A percentile compares a stretch with the other conserved stretches of the same genome.
phyloP scores from a whole-genome alignment of 305 asterid species.

The Fraxinus sp. region DNA sequence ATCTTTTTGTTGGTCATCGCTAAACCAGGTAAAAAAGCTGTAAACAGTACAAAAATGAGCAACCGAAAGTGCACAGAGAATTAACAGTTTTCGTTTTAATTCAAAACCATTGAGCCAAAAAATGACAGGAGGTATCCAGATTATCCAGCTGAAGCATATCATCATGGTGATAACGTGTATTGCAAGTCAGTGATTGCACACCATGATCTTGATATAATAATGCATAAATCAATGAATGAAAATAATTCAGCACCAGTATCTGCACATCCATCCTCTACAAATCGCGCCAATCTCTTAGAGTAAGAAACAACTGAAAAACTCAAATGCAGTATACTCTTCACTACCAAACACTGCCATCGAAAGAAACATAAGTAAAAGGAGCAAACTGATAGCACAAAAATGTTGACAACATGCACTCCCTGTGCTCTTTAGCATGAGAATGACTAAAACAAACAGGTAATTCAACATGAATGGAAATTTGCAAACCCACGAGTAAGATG shows the following conservation, averaged over 20 bases:
- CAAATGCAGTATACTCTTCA: background rate
- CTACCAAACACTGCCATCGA: background rate
- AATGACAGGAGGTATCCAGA: background rate
- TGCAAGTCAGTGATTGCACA: background rate
- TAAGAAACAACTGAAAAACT: background rate
- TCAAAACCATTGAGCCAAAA: background rate
- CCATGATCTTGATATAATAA: background rate
- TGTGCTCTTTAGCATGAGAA: background rate
- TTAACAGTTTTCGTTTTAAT: background rate
- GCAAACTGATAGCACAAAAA: background rate
- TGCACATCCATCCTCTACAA: background rate
- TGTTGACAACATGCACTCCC: background rate
- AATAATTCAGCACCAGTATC: background rate
- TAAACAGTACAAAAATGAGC: constrained; percentile 19
- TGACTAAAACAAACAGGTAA: background rate
- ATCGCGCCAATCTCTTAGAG: background rate
- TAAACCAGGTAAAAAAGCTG: constrained; percentile 96
- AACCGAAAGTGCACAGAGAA: background rate
- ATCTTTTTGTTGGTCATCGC: constrained; percentile 50
- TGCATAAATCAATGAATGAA: background rate
- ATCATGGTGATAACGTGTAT: background rate
- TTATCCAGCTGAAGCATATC: background rate
- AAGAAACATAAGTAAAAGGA: background rate
- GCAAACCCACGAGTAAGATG: background rate
- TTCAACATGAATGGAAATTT: background rate